Base-by-base conservation (phyloP, 257 asterid species). In the Gynochthodes officinalis region DNA sequence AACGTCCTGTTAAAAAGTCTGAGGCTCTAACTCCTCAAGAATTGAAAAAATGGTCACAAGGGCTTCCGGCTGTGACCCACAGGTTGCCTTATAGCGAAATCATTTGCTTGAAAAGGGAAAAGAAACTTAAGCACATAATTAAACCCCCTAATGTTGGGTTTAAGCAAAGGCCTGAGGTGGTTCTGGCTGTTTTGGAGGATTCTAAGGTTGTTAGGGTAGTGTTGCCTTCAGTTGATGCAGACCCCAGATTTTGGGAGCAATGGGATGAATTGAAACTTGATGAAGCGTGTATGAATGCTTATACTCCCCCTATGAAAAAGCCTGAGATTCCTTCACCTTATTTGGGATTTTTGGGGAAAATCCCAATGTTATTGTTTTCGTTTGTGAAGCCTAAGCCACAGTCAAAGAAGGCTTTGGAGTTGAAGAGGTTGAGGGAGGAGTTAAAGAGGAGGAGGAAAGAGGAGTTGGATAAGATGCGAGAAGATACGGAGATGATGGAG, bases 121-220 rank as follows among this genome's bases (percentile, higher is more conserved):
- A 84, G 46, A 90, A 72, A 84, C 90, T 94, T 43, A 91, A 87
- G 80, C 95, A 92, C 72, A 78, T 94, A 27, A 82, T 91, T 43
- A 94, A 94, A 79, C 87, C 88, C 3, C 76, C 92, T 0, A 83
- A 43, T 62, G 91, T 57, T 18, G 88, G 80, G 37, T 69, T 91
- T 70, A 86, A 84, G 84, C 83, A 75, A 81, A 81, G 85, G 69
- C 85, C 97, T 5, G 93, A 86, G 85, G 89, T 94, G 14, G 93
- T 91, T 81, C 66, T 94, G 79, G 98, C 89, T 60, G 99, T 94
- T 74, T 73, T 94, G 84, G 99, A 94, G 74, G 97, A 92, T 86
- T 82, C 79, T 74, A 85, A 75, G 82, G 94, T 94, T 70, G 85
- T 89, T 75, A 86, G 99, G 82, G 76, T 86, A 59, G 99, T 94